A percentile compares a stretch with the other conserved stretches of the same genome.
Evolutionary conservation across 2,329 filamentous ascomycete species (phyloP).

Genomic region (Paecilomyces sp.): DNA sequence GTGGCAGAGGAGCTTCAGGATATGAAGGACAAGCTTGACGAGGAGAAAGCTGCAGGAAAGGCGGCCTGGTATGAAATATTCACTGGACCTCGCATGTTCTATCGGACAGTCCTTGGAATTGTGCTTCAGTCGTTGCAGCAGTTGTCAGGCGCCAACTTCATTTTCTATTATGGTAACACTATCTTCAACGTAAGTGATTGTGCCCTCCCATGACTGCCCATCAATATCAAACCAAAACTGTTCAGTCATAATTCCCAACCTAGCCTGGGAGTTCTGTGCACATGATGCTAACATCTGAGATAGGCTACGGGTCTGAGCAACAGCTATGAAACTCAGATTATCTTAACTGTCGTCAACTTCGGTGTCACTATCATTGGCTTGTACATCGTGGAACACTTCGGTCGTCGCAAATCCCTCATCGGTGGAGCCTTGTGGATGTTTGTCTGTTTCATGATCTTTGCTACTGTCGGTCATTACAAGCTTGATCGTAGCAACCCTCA

Average conservation of each 20-base stretch:
- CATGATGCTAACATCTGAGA: not conserved
- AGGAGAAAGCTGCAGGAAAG: constrained; percentile 40
- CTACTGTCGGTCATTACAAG: constrained; percentile 47
- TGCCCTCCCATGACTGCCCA: not conserved
- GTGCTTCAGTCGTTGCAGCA: constrained; percentile 42
- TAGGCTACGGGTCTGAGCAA: constrained; percentile 56
- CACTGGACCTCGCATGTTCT: constrained; percentile 41
- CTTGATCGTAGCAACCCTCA: constrained; percentile 33
- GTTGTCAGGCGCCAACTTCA: constrained; percentile 43
- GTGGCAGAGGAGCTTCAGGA: constrained; percentile 51
- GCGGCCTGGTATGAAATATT: constrained; percentile 39
- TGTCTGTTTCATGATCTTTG: constrained; percentile 54
- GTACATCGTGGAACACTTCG: constrained; percentile 63
- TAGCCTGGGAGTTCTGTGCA: too few species aligned
- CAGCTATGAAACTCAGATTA: constrained; percentile 60
- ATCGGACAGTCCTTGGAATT: constrained; percentile 40
- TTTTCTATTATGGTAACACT: constrained; percentile 48
- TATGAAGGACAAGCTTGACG: constrained; percentile 53
- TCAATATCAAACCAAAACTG: too few species aligned
- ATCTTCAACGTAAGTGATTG: constrained; percentile 44
- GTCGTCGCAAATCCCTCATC: constrained; percentile 62
- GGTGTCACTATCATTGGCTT: constrained; percentile 59
- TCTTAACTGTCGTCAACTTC: constrained; percentile 63
- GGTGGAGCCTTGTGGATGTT: constrained; percentile 62
- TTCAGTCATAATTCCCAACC: too few species aligned